A percentile compares a stretch with the other conserved stretches of the same genome.
phyloP scores from a whole-genome alignment of 169 alveolate genomes.

The Plasmodium vivax region DNA sequence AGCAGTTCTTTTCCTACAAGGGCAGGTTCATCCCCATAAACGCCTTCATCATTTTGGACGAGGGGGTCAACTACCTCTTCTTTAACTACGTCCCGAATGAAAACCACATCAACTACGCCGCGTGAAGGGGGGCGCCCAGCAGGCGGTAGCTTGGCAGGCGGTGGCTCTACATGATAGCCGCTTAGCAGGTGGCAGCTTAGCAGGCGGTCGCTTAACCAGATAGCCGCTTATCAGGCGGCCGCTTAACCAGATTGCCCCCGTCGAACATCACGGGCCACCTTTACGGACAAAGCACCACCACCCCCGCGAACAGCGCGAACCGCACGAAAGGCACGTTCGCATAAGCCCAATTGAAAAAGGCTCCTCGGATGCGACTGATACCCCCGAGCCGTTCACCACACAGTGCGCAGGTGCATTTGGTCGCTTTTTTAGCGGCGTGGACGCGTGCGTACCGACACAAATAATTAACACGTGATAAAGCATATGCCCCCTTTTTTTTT shows the following conservation, averaged over 20 bases:
- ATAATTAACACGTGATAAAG: background rate
- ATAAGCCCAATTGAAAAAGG: background rate
- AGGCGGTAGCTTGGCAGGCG: too few species aligned
- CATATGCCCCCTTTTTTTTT: background rate
- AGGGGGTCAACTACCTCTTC: constrained; percentile 32
- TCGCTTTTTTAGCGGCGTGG: background rate
- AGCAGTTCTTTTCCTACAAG: constrained; percentile 54
- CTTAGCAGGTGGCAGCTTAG: too few species aligned
- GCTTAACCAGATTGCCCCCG: background rate
- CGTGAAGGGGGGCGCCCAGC: background rate
- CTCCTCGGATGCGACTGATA: background rate
- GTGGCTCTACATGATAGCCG: too few species aligned
- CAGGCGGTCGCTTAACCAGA: too few species aligned
- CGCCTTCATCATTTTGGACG: constrained; percentile 19
- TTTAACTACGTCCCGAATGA: constrained; percentile 56
- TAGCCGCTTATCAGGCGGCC: too few species aligned
- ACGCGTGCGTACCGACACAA: background rate
- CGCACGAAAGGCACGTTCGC: background rate
- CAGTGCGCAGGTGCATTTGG: background rate
- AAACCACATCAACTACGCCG: background rate
- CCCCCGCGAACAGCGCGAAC: background rate
- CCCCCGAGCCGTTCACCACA: background rate
- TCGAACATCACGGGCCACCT: background rate
- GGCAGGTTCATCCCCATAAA: constrained; percentile 32
- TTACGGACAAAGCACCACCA: background rate